Evolutionary conservation across 208 protist genomes (phyloP).

Genomic region (Wallacemonas sp.): DNA sequence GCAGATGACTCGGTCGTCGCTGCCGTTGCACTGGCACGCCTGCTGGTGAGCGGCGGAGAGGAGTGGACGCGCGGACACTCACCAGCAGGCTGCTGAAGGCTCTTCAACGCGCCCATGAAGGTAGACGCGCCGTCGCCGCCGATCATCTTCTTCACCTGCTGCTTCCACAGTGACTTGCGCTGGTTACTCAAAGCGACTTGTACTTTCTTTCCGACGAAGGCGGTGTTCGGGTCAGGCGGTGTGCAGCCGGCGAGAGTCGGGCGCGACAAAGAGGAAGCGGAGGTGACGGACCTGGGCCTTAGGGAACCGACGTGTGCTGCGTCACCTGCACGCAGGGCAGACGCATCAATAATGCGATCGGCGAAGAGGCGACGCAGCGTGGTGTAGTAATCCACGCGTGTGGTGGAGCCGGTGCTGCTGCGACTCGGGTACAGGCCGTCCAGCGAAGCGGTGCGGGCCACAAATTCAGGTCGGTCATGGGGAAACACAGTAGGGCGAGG

Average conservation of each 20-base stretch:
- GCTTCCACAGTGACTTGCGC: constrained; percentile 9
- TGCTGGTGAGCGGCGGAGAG: neutral
- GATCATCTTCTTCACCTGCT: constrained; percentile 17
- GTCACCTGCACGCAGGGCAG: neutral
- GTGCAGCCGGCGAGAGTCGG: constrained; percentile 5
- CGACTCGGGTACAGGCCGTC: constrained; percentile 10
- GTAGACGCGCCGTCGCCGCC: neutral
- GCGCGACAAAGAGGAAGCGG: neutral
- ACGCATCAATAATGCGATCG: neutral
- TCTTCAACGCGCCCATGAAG: constrained; percentile 10
- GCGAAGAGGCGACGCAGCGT: constrained; percentile 7
- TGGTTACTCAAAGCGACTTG: neutral
- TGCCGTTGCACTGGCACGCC: neutral
- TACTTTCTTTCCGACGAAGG: constrained; percentile 4
- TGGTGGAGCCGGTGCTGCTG: constrained; percentile 5
- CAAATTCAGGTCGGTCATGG: neutral
- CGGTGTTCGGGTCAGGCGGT: neutral
- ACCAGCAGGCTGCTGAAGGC: constrained; percentile 1
- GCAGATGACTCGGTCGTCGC: neutral
- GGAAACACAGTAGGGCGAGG: neutral
- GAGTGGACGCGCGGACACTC: neutral
- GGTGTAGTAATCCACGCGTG: neutral
- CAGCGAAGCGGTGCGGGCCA: neutral
- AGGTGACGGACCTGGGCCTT: neutral
- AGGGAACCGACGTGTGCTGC: too few relatives aligned